Conservation (phyloP, 805 yeast genomes). For the Priceomyces castillae region DNA sequence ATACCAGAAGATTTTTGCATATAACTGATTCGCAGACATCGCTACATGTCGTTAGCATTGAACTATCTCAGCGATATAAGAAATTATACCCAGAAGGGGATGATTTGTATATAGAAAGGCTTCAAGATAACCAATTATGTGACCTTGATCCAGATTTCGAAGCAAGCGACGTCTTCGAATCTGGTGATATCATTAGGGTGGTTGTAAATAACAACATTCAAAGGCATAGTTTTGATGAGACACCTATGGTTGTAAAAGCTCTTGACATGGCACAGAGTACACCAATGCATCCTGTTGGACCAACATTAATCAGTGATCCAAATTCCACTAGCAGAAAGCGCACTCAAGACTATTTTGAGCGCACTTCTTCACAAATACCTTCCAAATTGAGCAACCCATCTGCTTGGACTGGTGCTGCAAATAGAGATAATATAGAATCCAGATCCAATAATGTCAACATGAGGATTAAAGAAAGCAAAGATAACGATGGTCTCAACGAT, state of each 20-base stretch:
- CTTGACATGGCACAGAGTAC: conserved; percentile 16
- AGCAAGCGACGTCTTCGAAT: conserved; percentile 60
- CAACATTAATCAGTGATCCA: conserved; percentile 14
- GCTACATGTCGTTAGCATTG: conserved; percentile 49
- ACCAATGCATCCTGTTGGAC: conserved; percentile 25
- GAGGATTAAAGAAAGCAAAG: neutral
- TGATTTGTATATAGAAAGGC: conserved; percentile 50
- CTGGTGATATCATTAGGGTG: conserved; percentile 35
- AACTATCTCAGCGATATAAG: conserved; percentile 52
- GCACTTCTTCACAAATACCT: conserved; percentile 22
- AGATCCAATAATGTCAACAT: neutral
- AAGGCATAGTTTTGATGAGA: conserved; percentile 1
- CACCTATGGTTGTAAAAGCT: conserved; percentile 4
- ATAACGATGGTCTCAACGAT: conserved; percentile 11
- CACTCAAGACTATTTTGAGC: conserved; percentile 23
- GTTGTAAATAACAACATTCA: conserved; percentile 28
- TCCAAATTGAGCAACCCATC: conserved; percentile 12
- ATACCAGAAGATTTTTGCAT: conserved; percentile 57
- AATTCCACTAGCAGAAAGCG: conserved; percentile 16
- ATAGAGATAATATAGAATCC: neutral
- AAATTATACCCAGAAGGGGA: conserved; percentile 66
- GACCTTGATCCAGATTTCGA: conserved; percentile 78
- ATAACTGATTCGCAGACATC: conserved; percentile 50
- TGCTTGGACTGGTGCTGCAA: conserved; percentile 7
- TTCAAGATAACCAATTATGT: conserved; percentile 67